Evolutionary conservation across 495 filamentous ascomycete genomes (phyloP), one percentile per base, ranked within the genome.

Genomic region (Talaromyces trachyspermus): DNA sequence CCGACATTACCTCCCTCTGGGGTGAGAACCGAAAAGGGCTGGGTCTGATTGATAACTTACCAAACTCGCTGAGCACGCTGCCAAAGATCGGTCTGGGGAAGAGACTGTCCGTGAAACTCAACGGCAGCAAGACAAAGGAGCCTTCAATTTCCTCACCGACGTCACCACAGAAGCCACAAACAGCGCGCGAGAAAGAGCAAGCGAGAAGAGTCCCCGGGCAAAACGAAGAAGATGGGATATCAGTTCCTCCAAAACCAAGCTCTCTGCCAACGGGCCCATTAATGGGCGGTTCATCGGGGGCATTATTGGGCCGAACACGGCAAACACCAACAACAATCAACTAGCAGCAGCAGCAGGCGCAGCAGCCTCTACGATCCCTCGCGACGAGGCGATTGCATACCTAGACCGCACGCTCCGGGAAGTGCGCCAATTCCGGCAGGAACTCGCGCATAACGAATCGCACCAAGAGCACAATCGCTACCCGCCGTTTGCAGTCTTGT

Each of bases 401-500:
- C 84, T 97, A 2, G 57, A 67, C 7, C 86, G 90, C 51, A 91
- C 84, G 0, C 79, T 97, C 0, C 65, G 76, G 15, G 77, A 84
- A 19, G 81, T 76, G 12, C 79, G 81, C 43, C 66, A 63, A 9
- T 97, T 95, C 74, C 88, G 90, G 49, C 57, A 69, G 33, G 84
- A 88, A 49, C 78, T 92, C 2, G 62, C 71, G 4, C 82, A 83
- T 65, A 63, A 71, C 3, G 69, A 80, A 0, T 32, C 54, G 2
- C 84, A 84, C 53, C 78, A 81, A n/a, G 54, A 58, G 1, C 51
- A 62, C 5, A 91, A 95, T 59, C 51, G 53, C 3, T 96, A 97
- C 54, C 91, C 91, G 7, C 89, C 91, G 0, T 64, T 85, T 9
- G 79, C 88, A 0, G 75, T 96, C n/a, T 74, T 97, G 7, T 97